Conservation (phyloP, 116 monocot species). For the Dioscorea cayenensis region DNA sequence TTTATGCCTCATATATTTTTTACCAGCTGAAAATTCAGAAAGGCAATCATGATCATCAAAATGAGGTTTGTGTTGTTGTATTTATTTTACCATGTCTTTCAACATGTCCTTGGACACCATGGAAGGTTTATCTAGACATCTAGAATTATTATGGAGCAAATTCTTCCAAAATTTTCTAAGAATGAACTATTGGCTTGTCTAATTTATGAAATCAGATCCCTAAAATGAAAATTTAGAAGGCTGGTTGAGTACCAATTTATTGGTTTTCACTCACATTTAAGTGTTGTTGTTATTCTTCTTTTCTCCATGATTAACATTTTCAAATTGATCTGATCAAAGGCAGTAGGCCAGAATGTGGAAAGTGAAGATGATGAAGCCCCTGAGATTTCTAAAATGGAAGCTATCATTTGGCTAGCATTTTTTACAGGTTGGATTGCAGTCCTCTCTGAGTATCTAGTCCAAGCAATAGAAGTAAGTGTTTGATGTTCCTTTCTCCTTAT, state of each 20-base stretch:
- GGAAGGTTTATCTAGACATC: not conserved
- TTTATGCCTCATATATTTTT: constrained; percentile 59
- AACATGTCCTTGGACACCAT: too few species aligned
- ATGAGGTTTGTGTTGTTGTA: constrained; percentile 34
- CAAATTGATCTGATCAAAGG: constrained; percentile 14
- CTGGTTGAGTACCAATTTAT: too few species aligned
- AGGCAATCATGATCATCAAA: constrained; percentile 19
- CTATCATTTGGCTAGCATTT: constrained; percentile 64
- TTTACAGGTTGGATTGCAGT: constrained; percentile 62
- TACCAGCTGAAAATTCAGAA: constrained; percentile 55
- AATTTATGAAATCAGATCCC: not conserved
- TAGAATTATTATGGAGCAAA: not conserved
- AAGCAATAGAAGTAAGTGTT: constrained; percentile 56
- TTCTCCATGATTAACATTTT: not conserved
- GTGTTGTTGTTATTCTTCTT: too few species aligned
- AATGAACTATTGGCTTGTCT: not conserved
- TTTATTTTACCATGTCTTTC: not conserved
- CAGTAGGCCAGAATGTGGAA: constrained; percentile 17
- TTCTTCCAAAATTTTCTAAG: not conserved
- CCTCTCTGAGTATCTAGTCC: constrained; percentile 66
- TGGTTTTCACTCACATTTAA: too few species aligned
- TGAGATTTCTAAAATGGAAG: constrained; percentile 57
- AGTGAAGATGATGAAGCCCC: constrained; percentile 22
- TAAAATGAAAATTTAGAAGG: too few species aligned
- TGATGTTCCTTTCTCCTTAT: not conserved